Evolutionary conservation across 1,139 yeast species (phyloP).

Genomic region (Debaryomyces sp.): DNA sequence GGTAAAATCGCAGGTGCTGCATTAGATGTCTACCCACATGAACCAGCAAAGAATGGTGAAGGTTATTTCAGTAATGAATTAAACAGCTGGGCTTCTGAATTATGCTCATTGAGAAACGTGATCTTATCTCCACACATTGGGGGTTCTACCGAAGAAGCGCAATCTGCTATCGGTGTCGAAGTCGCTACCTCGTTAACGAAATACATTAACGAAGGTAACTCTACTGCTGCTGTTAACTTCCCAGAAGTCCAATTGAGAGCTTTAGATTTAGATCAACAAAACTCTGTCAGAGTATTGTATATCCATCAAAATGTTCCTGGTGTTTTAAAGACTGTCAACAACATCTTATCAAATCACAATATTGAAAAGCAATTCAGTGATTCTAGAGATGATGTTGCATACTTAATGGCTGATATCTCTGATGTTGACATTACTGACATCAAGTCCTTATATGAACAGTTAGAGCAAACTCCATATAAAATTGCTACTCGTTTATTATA

Average conservation of each 20-base stretch:
- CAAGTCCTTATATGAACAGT: conserved; percentile 79
- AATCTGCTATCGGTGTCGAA: conserved; percentile 95
- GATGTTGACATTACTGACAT: conserved; percentile 83
- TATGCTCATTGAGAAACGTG: conserved; percentile 81
- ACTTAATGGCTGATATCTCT: conserved; percentile 96
- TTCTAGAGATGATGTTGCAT: conserved; percentile 94
- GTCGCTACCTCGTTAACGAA: conserved; percentile 84
- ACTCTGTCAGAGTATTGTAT: conserved; percentile 90
- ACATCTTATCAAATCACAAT: conserved; percentile 91
- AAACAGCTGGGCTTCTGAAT: conserved; percentile 84
- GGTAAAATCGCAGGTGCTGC: conserved; percentile 99
- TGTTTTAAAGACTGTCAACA: conserved; percentile 95
- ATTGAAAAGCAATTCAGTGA: conserved; percentile 98
- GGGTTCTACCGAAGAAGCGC: conserved; percentile 99
- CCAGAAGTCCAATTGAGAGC: conserved; percentile 96
- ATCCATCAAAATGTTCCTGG: conserved; percentile 99
- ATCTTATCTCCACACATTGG: conserved; percentile 98
- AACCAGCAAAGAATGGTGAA: conserved; percentile 97
- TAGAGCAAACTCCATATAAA: conserved; percentile 89
- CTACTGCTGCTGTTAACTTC: conserved; percentile 98
- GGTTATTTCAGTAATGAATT: conserved; percentile 69
- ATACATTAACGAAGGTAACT: conserved; percentile 94
- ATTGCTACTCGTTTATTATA: conserved; percentile 90
- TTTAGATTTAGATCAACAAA: conserved; percentile 82
- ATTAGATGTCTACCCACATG: conserved; percentile 93